Conservation (phyloP, 495 filamentous ascomycete species). For the Annulohypoxylon stygium region DNA sequence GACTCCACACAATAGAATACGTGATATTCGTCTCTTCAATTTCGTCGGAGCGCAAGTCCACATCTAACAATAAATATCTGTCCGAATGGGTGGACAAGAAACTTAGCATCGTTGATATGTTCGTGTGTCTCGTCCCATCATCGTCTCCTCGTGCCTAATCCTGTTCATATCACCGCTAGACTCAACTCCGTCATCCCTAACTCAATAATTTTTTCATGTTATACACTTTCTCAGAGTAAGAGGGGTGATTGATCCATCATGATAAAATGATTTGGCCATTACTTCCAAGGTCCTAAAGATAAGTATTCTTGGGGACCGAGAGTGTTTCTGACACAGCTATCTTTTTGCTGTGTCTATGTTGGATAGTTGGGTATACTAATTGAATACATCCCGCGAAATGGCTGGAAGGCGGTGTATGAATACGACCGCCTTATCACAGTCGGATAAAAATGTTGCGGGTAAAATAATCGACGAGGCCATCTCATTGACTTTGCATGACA, state of each 20-base stretch:
- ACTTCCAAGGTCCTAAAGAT: neutral
- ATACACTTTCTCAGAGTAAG: slow-evolving; percentile 41
- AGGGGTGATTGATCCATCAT: slow-evolving; percentile 40
- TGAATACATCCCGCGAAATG: slow-evolving; percentile 3
- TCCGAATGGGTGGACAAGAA: slow-evolving; percentile 19
- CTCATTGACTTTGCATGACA: slow-evolving; percentile 45
- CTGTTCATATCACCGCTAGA: slow-evolving; percentile 20
- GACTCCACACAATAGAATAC: neutral
- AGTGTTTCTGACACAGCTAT: neutral
- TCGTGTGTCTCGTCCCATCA: slow-evolving; percentile 44
- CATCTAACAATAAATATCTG: slow-evolving; percentile 11
- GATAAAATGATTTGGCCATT: slow-evolving; percentile 26
- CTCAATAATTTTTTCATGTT: slow-evolving; percentile 36
- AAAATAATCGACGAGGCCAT: neutral
- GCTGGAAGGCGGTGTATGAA: neutral
- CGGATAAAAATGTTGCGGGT: neutral
- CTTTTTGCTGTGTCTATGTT: neutral
- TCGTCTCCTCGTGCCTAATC: slow-evolving; percentile 38
- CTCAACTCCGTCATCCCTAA: slow-evolving; percentile 34
- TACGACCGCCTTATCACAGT: neutral
- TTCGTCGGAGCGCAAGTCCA: slow-evolving; percentile 19
- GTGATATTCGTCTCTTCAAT: slow-evolving; percentile 30
- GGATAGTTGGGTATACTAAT: neutral
- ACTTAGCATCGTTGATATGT: slow-evolving; percentile 21
- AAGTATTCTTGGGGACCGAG: too few species aligned